A percentile compares a stretch with the other conserved stretches of the same genome.
These are phyloP conservation scores for Pythium guiyangense DNA, from an alignment of 352 stramenopile species.

Conservation along the genomic window DNA sequence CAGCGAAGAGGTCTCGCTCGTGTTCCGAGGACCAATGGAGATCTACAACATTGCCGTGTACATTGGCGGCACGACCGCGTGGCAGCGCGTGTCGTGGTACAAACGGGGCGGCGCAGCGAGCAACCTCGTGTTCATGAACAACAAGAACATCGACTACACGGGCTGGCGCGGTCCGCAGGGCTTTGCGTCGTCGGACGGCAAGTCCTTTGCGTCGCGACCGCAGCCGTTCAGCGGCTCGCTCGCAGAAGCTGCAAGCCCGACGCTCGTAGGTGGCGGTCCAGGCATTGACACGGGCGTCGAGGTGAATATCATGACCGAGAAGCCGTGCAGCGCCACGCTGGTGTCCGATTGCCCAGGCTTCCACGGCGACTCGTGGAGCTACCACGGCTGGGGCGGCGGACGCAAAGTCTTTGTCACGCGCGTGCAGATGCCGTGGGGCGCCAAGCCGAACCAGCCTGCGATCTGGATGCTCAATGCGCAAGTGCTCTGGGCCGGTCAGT, in stretches of 20 bases:
- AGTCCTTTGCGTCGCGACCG: slow-evolving; percentile 14
- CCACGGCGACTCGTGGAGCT: slow-evolving; percentile 27
- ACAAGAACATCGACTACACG: slow-evolving; percentile 68
- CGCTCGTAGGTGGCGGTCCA: slow-evolving; percentile 27
- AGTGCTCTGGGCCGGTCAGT: slow-evolving; percentile 14
- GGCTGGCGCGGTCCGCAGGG: slow-evolving; percentile 43
- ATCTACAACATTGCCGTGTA: slow-evolving; percentile 68
- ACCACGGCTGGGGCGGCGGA: slow-evolving; percentile 55
- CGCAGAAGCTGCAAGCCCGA: slow-evolving; percentile 33
- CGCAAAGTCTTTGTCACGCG: slow-evolving; percentile 68
- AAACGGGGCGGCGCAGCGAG: slow-evolving; percentile 20
- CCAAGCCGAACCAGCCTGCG: slow-evolving; percentile 29
- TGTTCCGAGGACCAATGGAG: slow-evolving; percentile 58
- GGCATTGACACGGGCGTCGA: slow-evolving; percentile 48
- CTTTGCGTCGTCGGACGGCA: slow-evolving; percentile 41
- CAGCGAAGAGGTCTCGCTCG: slow-evolving; percentile 51
- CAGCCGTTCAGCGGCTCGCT: slow-evolving; percentile 39
- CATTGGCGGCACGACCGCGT: slow-evolving; percentile 21
- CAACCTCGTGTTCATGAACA: slow-evolving; percentile 78
- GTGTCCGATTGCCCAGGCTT: slow-evolving; percentile 29
- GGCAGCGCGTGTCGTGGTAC: slow-evolving; percentile 54
- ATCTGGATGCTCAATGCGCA: slow-evolving; percentile 63
- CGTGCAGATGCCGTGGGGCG: slow-evolving; percentile 44
- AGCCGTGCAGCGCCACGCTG: slow-evolving; percentile 23
- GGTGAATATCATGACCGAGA: slow-evolving; percentile 59